phyloP scores from a whole-genome alignment of 352 stramenopile genomes.

The Aphanomyces invadans region DNA sequence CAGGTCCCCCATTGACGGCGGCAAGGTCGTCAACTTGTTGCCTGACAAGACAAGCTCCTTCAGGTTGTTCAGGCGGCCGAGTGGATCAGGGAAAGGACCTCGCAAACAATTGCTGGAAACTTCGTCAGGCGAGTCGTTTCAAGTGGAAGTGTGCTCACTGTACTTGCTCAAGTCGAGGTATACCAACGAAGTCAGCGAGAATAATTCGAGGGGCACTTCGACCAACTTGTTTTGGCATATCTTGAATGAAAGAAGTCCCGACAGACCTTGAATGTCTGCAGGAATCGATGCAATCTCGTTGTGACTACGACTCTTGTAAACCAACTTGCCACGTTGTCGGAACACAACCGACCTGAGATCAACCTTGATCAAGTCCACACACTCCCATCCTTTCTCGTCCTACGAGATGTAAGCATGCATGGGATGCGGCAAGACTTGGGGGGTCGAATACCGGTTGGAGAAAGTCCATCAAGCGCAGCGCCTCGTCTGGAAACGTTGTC shows the following conservation, averaged over 20 bases:
- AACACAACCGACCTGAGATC: slow-evolving; percentile 35
- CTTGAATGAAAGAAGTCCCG: slow-evolving; percentile 53
- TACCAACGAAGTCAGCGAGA: slow-evolving; percentile 44
- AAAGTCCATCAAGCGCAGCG: slow-evolving; percentile 67
- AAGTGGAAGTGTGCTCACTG: slow-evolving; percentile 12
- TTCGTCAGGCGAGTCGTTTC: background rate
- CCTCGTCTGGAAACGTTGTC: slow-evolving; percentile 53
- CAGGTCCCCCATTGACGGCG: slow-evolving; percentile 42
- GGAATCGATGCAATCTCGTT: slow-evolving; percentile 53
- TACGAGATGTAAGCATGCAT: too few species aligned
- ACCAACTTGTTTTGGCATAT: slow-evolving; percentile 60
- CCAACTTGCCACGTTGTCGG: background rate
- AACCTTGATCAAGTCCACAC: slow-evolving; percentile 69
- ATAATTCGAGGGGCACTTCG: slow-evolving; percentile 53
- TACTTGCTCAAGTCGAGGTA: slow-evolving; percentile 75
- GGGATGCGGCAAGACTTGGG: too few species aligned
- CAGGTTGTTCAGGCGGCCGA: slow-evolving; percentile 42
- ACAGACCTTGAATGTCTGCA: slow-evolving; percentile 45
- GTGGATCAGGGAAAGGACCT: slow-evolving; percentile 41
- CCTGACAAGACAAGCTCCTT: slow-evolving; percentile 54
- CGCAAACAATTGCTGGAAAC: slow-evolving; percentile 51
- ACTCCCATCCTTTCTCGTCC: slow-evolving; percentile 83
- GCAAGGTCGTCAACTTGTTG: slow-evolving; percentile 54
- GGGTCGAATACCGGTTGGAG: slow-evolving; percentile 66
- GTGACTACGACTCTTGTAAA: slow-evolving; percentile 35